phyloP scores from a whole-genome alignment of 2,329 filamentous ascomycete species.

The Apiospora malaysiana region DNA sequence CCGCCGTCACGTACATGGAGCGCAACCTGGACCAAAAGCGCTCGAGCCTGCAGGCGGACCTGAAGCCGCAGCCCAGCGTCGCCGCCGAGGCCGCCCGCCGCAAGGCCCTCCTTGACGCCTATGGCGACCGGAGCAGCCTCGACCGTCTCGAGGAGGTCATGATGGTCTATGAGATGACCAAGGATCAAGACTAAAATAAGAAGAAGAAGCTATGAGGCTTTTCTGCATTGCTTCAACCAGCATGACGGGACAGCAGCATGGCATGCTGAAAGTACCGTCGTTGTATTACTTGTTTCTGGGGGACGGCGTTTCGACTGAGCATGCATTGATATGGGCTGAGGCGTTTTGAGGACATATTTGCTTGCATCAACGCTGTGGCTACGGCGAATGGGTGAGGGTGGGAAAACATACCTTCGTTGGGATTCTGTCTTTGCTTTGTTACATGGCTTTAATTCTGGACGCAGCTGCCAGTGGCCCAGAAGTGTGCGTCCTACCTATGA shows the following conservation, averaged over 20 bases:
- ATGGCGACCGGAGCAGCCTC: slow-evolving; percentile 24
- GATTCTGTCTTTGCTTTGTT: background rate
- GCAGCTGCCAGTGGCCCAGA: background rate
- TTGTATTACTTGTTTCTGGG: background rate
- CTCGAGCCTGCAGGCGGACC: slow-evolving; percentile 7
- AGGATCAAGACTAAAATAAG: background rate
- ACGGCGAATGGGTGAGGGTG: background rate
- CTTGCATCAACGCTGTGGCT: slow-evolving; percentile 8
- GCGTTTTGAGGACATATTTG: background rate
- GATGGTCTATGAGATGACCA: slow-evolving; percentile 24
- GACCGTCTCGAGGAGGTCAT: slow-evolving; percentile 24
- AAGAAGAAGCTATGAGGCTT: background rate
- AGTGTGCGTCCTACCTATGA: background rate
- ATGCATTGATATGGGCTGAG: slow-evolving; percentile 1
- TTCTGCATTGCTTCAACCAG: background rate
- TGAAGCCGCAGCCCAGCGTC: slow-evolving; percentile 8
- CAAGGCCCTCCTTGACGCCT: slow-evolving; percentile 23
- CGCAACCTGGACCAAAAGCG: slow-evolving; percentile 13
- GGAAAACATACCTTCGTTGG: background rate
- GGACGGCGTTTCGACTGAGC: background rate
- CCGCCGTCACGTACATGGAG: slow-evolving; percentile 13
- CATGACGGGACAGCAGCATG: background rate
- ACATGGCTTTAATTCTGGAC: background rate
- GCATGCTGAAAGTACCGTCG: background rate
- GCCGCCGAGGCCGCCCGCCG: slow-evolving; percentile 17